These are phyloP conservation scores for Maudiozyma barnettii DNA, from an alignment of 805 yeast genomes.

Conservation along the genomic window DNA sequence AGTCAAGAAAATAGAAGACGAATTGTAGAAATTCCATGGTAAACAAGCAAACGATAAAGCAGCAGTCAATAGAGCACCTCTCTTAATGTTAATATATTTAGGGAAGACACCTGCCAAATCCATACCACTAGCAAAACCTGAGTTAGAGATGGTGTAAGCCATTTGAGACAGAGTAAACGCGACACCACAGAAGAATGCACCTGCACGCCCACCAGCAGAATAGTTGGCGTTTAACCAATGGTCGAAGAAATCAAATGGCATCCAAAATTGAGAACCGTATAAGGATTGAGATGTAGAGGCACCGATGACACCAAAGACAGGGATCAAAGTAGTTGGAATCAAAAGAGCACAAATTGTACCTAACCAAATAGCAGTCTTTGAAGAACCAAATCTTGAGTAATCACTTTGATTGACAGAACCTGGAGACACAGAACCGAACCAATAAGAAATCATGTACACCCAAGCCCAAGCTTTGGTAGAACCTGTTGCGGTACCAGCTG, in stretches of 20 bases:
- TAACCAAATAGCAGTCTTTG: conserved; percentile 21
- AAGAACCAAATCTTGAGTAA: conserved; percentile 33
- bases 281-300: conserved; percentile 31
- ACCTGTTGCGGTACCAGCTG: conserved; percentile 26
- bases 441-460: conserved; percentile 34
- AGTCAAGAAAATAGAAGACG: conserved; percentile 29
- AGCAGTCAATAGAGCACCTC: conserved; percentile 33
- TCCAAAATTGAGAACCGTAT: conserved; percentile 32
- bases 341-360: conserved; percentile 30
- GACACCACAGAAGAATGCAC: conserved; percentile 33
- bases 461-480: conserved; percentile 35
- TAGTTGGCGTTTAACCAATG: conserved; percentile 26
- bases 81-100: conserved; percentile 32
- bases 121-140: conserved; percentile 38
- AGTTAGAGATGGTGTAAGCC: conserved; percentile 32
- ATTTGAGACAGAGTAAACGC: conserved; percentile 32
- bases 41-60: conserved; percentile 30
- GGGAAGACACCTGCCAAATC: conserved; percentile 35
- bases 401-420: conserved; percentile 35
- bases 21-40: conserved; percentile 34
- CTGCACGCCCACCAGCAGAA: conserved; percentile 32
- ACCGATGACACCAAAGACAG: conserved; percentile 36
- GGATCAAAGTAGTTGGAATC: conserved; percentile 34
- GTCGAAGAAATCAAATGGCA: conserved; percentile 30
- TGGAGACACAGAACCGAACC: conserved; percentile 36